Conservation (phyloP, 2,329 filamentous ascomycete genomes). For the Xylaria sp. region DNA sequence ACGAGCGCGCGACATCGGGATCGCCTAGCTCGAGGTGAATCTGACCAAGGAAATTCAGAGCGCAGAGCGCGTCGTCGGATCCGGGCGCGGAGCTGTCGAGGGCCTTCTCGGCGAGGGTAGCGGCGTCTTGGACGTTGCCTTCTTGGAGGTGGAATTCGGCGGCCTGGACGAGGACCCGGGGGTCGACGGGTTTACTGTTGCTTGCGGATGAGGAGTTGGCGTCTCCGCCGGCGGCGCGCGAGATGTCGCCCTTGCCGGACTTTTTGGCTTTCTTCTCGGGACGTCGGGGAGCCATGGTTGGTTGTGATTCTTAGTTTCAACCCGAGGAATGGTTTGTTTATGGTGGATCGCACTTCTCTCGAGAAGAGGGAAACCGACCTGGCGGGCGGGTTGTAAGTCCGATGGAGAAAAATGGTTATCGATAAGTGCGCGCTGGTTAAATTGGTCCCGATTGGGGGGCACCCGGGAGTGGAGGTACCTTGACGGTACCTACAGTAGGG, state of each 20-base stretch:
- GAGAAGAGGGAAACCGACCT: conserved; percentile 1
- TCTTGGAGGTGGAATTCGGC: conserved; percentile 32
- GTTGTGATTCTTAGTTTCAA: conserved; percentile 2
- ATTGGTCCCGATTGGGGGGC: too few species aligned
- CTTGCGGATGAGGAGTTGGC: not conserved
- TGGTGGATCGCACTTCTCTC: not conserved
- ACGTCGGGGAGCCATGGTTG: conserved; percentile 31
- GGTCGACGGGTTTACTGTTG: conserved; percentile 25
- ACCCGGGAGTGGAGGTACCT: too few species aligned
- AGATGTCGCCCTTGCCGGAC: conserved; percentile 25
- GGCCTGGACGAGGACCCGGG: conserved; percentile 31
- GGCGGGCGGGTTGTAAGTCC: not conserved
- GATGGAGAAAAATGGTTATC: conserved; percentile 27
- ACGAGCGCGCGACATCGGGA: conserved; percentile 64
- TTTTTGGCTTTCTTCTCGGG: conserved; percentile 33
- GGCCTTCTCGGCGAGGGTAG: conserved; percentile 29
- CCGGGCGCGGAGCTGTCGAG: conserved; percentile 26
- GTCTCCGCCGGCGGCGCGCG: conserved; percentile 21
- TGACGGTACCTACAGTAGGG: too few species aligned
- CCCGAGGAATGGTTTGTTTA: not conserved
- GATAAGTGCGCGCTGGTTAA: conserved; percentile 18
- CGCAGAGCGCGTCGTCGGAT: conserved; percentile 53
- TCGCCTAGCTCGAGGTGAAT: conserved; percentile 80
- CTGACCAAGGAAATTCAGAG: conserved; percentile 72
- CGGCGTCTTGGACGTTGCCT: conserved; percentile 30